Percentiles rank a stretch among this genome's conserved stretches.
Evolutionary conservation across 257 asterid genomes (phyloP).

Genomic region (Echium plantagineum): DNA sequence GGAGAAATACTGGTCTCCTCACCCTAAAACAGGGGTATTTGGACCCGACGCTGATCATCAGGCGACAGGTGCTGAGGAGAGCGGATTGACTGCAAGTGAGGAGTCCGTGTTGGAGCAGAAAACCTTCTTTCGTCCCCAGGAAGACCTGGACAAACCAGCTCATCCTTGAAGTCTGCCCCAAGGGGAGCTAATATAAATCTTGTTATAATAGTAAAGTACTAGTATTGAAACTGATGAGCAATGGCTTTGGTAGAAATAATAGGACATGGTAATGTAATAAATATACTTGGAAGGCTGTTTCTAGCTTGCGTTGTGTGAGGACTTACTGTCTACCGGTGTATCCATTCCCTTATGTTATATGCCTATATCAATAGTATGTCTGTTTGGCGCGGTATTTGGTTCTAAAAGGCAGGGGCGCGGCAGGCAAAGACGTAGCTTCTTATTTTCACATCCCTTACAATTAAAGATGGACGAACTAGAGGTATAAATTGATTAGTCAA

Average conservation of each 20-base stretch:
- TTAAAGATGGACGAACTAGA: too few relatives aligned
- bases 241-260: too few relatives aligned
- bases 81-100: conserved; percentile 7
- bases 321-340: background rate
- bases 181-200: background rate
- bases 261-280: background rate
- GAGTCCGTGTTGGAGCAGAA: conserved; percentile 70
- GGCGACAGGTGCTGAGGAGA: conserved; percentile 12
- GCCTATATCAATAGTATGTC: background rate
- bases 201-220: background rate
- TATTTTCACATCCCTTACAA: too few relatives aligned
- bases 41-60: conserved; percentile 48
- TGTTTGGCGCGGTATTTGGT: background rate
- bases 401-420: too few relatives aligned
- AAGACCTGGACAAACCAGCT: conserved; percentile 75
- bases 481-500: too few relatives aligned
- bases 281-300: background rate
- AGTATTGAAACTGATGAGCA: background rate
- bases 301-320: background rate
- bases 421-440: too few relatives aligned
- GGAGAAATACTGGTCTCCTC: conserved; percentile 68
- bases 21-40: conserved; percentile 79
- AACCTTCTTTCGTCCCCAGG: conserved; percentile 72
- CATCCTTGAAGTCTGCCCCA: background rate
- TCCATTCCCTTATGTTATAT: background rate